Evolutionary conservation across 2,329 filamentous ascomycete species (phyloP).

Genomic region (Talaromyces piceae): DNA sequence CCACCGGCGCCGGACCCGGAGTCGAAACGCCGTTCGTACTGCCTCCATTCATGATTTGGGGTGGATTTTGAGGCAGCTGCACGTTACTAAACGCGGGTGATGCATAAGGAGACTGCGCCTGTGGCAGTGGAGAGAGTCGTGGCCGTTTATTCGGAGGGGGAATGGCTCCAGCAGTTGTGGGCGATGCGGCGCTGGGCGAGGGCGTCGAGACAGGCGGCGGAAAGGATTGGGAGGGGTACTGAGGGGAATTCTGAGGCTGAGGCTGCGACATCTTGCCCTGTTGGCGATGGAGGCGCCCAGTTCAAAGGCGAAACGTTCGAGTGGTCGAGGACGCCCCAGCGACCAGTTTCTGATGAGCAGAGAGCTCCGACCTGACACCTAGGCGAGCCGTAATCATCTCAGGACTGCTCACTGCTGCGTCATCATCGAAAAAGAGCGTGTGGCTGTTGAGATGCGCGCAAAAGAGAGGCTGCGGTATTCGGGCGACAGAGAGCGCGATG

Average conservation of each 20-base stretch:
- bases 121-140: slow-evolving; percentile 60
- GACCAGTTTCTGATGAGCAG: slow-evolving; percentile 24
- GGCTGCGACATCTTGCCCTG: slow-evolving; percentile 53
- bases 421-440: no score
- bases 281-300: neutral
- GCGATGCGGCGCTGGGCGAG: slow-evolving; percentile 52
- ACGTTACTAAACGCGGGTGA: slow-evolving; percentile 50
- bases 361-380: slow-evolving; percentile 30
- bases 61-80: slow-evolving; percentile 37
- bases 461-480: no score
- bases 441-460: no score
- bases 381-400: slow-evolving; percentile 33
- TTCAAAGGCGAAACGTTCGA: neutral
- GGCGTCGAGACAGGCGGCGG: slow-evolving; percentile 57
- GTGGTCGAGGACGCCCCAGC: slow-evolving; percentile 4
- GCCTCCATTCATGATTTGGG: slow-evolving; percentile 27
- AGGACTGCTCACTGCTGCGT: slow-evolving; percentile 15
- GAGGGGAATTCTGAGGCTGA: slow-evolving; percentile 42
- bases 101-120: slow-evolving; percentile 54
- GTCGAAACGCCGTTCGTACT: slow-evolving; percentile 49
- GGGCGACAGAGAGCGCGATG: slow-evolving; percentile 4
- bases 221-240: slow-evolving; percentile 39
- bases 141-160: slow-evolving; percentile 67
- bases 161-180: slow-evolving; percentile 41
- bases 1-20: slow-evolving; percentile 26